Percentiles rank a stretch among this genome's conserved stretches.
These are phyloP conservation scores for Geotrichum europaeum DNA, from an alignment of 1,139 yeast species.

Conservation along the genomic window DNA sequence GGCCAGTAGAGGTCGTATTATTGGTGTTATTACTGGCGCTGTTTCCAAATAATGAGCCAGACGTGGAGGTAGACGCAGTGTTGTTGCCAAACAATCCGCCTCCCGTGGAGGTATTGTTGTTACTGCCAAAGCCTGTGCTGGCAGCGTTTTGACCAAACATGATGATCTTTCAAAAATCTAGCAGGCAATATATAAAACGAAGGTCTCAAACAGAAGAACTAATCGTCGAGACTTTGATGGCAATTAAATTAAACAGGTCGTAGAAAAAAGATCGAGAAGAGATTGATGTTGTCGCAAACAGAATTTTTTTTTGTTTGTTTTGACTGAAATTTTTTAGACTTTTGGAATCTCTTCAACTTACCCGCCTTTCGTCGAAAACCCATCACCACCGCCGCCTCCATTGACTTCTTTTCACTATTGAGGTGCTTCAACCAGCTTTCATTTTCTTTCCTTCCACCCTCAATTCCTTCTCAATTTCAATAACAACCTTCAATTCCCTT, in stretches of 20 bases:
- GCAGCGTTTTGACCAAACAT: not conserved
- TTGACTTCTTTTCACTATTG: not conserved
- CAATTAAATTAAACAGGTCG: not conserved
- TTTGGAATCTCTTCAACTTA: not conserved
- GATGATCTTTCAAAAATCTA: not conserved
- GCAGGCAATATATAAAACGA: not conserved
- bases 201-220: not conserved
- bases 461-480: not conserved
- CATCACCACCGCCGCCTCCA: not conserved
- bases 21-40: not conserved
- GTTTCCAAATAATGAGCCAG: not conserved
- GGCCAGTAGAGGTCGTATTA: not conserved
- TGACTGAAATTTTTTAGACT: not conserved
- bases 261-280: not conserved
- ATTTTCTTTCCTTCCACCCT: not conserved
- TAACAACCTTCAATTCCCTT: not conserved
- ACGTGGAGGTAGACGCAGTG: not conserved
- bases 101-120: slow-evolving; percentile 17
- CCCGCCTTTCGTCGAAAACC: not conserved
- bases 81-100: slow-evolving; percentile 9
- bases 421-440: not conserved
- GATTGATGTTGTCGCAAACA: not conserved
- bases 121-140: not conserved
- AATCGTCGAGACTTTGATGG: not conserved
- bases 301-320: not conserved